Base-by-base conservation (phyloP, 1,139 yeast genomes). In the Candida sanyaensis region DNA sequence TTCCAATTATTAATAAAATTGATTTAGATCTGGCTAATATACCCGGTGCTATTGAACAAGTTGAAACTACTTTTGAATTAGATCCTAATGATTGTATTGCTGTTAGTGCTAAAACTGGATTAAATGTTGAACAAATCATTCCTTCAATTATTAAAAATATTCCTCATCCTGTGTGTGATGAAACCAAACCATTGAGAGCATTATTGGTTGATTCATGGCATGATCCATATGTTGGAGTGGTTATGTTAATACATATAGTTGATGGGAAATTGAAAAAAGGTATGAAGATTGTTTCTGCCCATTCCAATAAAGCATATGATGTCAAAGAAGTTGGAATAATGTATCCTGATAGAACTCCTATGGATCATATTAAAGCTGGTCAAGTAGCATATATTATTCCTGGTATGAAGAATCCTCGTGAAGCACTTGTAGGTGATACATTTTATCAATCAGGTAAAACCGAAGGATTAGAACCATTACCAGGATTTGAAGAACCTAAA, bases 121-220 rank as follows among this genome's bases (percentile, higher is more conserved):
- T 82, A 21, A 87, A 90, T 60, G 92, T 92, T 3, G 90, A 81
- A 32, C 63, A 78, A 12, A 78, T 93, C 12, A 69, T 93, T 31
- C 98, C 98, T 0, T 81, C 87, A 7, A 84, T 93, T 28, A 80
- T 93, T 34, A 86, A 83, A 51, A 79, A 84, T 34, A 84, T 93
- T 13, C 96, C 96, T 0, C 65, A 80, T 2, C 95, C 96, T 3
- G 61, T 65, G 0, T 96, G 96, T 1, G 66, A 71, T 12, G 53
- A 64, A 0, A 59, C 63, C 1, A 68, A 66, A 4, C 96, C 96
- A 0, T 73, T 92, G 50, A 78, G 90, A 56, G 88, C 92, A 1
- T 75, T 93, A 44, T 72, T 93, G 47, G 96, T 93, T 8, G 99
- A 93, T 64, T 92, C 97, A 2, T 93, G 99, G 99, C 95, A 91